Conservation (phyloP, 768 basidiomycete species). For the Mycena epipterygia region DNA sequence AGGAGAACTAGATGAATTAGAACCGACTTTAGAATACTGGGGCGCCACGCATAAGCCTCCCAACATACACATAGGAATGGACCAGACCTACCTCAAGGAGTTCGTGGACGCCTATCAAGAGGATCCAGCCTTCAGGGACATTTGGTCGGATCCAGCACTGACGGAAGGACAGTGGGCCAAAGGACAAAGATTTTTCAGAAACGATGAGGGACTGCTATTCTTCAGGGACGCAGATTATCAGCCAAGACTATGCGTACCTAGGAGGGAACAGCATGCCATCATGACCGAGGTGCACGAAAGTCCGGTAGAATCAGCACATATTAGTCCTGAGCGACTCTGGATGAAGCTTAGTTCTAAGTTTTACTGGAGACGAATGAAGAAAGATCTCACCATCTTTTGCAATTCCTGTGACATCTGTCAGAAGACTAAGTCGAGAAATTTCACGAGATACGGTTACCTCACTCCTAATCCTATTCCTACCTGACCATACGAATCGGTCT, state of each 20-base stretch:
- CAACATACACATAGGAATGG: neutral
- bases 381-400: neutral
- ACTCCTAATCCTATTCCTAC: conserved; percentile 39
- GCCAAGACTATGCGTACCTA: conserved; percentile 31
- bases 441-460: conserved; percentile 23
- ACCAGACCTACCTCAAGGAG: neutral
- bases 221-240: conserved; percentile 33
- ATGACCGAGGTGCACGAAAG: conserved; percentile 11
- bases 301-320: conserved; percentile 25
- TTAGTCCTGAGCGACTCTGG: neutral
- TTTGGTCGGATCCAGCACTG: neutral
- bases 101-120: neutral
- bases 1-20: neutral
- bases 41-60: neutral
- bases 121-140: neutral
- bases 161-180: neutral
- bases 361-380: neutral
- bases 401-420: neutral
- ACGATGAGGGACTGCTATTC: conserved; percentile 26
- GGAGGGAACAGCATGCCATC: neutral
- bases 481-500: conserved; percentile 35
- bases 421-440: neutral
- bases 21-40: neutral
- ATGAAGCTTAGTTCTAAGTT: neutral
- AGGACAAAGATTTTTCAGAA: conserved; percentile 26